These are phyloP conservation scores for Ailanthus altissimus DNA, from an alignment of 345 rosid genomes.

Conservation along the genomic window DNA sequence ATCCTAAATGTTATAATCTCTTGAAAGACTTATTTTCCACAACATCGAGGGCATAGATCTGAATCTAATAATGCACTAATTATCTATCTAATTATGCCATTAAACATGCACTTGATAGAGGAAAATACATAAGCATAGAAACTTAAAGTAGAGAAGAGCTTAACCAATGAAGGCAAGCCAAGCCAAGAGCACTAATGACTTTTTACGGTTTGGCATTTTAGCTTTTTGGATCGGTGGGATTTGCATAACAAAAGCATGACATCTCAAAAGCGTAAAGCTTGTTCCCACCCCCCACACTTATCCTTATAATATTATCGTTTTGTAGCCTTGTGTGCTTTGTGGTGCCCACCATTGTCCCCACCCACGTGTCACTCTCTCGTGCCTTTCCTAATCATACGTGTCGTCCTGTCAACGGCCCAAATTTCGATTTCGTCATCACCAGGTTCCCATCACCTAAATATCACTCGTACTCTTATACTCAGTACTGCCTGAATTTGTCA, in stretches of 20 bases:
- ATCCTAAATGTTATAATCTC: no score
- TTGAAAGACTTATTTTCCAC: no score
- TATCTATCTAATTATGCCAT: not conserved
- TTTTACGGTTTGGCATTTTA: not conserved
- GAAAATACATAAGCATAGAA: not conserved
- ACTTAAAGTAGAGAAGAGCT: no score
- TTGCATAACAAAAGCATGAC: conserved; percentile 60
- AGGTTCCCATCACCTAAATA: conserved; percentile 6
- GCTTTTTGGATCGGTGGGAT: conserved; percentile 36
- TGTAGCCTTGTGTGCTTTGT: conserved; percentile 33
- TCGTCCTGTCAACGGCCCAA: conserved; percentile 23
- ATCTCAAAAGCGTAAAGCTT: conserved; percentile 39
- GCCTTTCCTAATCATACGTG: conserved; percentile 22
- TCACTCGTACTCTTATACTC: conserved; percentile 1
- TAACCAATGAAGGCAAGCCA: no score
- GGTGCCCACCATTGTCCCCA: conserved; percentile 39
- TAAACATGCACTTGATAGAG: not conserved
- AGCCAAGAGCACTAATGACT: not conserved
- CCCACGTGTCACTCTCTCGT: conserved; percentile 34
- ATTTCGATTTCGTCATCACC: conserved; percentile 19
- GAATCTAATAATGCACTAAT: no score
- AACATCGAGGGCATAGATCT: no score
- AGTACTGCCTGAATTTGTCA: conserved; percentile 26
- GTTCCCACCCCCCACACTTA: conserved; percentile 27
- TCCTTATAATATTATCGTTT: conserved; percentile 30